Percentiles rank a stretch among this genome's conserved stretches.
phyloP scores from a whole-genome alignment of 1,284 basidiomycete species.

The Peniophora sp. region DNA sequence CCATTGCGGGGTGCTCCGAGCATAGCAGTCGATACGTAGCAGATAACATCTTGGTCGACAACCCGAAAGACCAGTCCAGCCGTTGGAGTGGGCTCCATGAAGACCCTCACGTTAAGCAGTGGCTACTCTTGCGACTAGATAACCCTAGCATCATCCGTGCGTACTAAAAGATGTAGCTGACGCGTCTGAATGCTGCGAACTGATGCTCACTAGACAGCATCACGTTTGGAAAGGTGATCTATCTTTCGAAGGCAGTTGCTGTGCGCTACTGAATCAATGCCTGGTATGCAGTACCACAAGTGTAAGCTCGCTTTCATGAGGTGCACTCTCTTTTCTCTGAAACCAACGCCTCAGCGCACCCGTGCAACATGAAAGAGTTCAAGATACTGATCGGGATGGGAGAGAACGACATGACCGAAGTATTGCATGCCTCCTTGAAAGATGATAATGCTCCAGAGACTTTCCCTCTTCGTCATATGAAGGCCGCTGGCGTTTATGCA shows the following conservation, averaged over 20 bases:
- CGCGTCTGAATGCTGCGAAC: background rate
- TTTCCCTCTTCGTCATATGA: conserved; percentile 49
- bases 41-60: conserved; percentile 60
- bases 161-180: conserved; percentile 26
- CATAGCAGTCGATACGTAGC: conserved; percentile 63
- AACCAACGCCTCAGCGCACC: conserved; percentile 41
- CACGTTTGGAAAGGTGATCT: conserved; percentile 70
- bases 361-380: conserved; percentile 79
- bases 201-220: conserved; percentile 42
- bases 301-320: conserved; percentile 26
- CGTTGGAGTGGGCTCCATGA: conserved; percentile 66
- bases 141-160: conserved; percentile 52
- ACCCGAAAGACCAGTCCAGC: conserved; percentile 54
- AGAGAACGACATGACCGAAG: conserved; percentile 57
- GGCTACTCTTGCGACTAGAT: conserved; percentile 62
- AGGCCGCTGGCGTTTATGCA: conserved; percentile 45
- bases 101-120: conserved; percentile 48
- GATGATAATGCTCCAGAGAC: conserved; percentile 59
- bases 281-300: conserved; percentile 41
- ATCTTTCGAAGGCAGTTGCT: background rate
- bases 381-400: conserved; percentile 58
- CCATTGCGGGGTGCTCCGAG: conserved; percentile 53
- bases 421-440: conserved; percentile 52
- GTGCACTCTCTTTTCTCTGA: background rate
- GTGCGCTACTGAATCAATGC: background rate